Base-by-base conservation (phyloP, 768 basidiomycete species). In the Suillus weaverae region DNA sequence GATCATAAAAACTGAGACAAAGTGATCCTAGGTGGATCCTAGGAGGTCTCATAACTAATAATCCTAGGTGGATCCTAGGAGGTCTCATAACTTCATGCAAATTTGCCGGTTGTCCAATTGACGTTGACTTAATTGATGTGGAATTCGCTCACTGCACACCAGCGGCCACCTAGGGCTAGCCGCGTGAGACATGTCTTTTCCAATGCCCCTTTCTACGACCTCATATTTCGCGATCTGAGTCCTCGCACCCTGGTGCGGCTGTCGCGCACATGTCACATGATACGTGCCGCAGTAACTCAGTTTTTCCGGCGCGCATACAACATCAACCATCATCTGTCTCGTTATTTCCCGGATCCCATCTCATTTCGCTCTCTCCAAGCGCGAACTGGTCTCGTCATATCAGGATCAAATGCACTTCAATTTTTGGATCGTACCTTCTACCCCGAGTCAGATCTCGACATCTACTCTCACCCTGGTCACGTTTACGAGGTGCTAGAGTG, bases 321-420 rank as follows among this genome's bases (percentile, higher is more conserved):
- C 64, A 67, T 82, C 65, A 74, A 80, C 62, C 67, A 62, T 26
- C 76, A 76, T 53, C 73, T 83, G n/a, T 69, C 66, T 6, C 71
- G 72, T 8, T 83, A 75, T 62, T 82, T 84, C 66, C 46, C 65
- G 4, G 64, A 76, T 30, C 76, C 77, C 6, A n/a, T 72, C n/a
- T 70, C 70, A 5, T 86, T 86, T 63, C 78, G 84, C 18, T 69
- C 66, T 5, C 72, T 85, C 4, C 84, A 84, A 68, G 78, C 76
- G 0, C 68, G 62, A 18, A 84, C 82, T 0, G 80, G 77, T 44
- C 78, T 80, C 0, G 67, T 87, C 30, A 80, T 87, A 22, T 86
- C 86, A 4, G 86, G 86, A 11, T 86, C 85, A 0, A 76, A 73
- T 33, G 85, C 84, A 0, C 77, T 86, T 3, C 85, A 87, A 59